phyloP scores from a whole-genome alignment of 1,284 basidiomycete genomes.

The Marasmius fiardii region DNA sequence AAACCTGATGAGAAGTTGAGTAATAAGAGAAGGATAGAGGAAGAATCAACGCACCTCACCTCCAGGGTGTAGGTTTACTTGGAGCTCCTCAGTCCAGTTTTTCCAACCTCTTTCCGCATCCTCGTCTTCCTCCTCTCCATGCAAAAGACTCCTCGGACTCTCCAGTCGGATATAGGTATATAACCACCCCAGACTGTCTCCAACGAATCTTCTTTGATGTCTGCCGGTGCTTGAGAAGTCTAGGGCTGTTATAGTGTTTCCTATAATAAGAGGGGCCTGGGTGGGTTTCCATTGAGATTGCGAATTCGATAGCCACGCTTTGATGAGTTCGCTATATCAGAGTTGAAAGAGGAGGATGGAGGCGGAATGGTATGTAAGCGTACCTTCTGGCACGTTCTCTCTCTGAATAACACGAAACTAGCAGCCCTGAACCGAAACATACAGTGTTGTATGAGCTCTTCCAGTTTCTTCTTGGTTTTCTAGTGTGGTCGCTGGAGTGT shows the following conservation, averaged over 20 bases:
- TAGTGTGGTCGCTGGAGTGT: neutral
- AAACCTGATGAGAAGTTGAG: neutral
- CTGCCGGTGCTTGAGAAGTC: neutral
- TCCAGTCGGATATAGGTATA: neutral
- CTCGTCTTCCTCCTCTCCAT: neutral
- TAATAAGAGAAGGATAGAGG: neutral
- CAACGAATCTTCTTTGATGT: neutral
- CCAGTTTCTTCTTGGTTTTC: neutral
- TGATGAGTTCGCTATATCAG: no score
- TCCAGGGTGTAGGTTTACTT: neutral
- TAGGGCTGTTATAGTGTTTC: neutral
- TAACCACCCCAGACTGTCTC: neutral
- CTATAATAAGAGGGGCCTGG: neutral
- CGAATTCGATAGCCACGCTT: no score
- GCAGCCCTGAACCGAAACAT: neutral
- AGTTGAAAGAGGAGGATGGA: no score
- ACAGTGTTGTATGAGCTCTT: neutral
- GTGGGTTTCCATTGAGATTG: neutral
- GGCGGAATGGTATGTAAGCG: no score
- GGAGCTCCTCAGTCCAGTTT: neutral
- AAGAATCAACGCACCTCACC: neutral
- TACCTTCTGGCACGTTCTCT: neutral
- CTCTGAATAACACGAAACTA: neutral
- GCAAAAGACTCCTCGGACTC: neutral
- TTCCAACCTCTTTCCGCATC: neutral